A percentile compares a stretch with the other conserved stretches of the same genome.
Evolutionary conservation across 805 yeast genomes (phyloP).

Genomic region (Debaryomyces prosopidis): DNA sequence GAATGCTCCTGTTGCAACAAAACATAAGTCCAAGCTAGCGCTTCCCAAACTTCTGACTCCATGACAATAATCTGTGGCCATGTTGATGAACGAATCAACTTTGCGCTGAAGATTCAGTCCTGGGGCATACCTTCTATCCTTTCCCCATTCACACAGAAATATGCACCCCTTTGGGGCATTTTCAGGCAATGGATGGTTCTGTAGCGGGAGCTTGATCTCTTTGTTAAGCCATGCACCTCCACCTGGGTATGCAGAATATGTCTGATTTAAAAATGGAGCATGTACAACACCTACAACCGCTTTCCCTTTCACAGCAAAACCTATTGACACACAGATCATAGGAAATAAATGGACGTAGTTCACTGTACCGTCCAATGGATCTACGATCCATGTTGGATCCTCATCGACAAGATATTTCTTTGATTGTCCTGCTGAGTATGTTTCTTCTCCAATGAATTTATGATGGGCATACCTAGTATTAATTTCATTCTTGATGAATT

Average conservation of each 20-base stretch:
- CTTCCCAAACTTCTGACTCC: constrained; percentile 14
- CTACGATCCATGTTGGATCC: constrained; percentile 15
- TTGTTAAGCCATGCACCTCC: constrained; percentile 15
- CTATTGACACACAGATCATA: constrained; percentile 14
- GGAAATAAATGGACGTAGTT: constrained; percentile 15
- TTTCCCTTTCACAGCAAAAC: constrained; percentile 12
- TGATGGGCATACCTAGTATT: constrained; percentile 9
- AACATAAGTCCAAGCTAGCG: constrained; percentile 14
- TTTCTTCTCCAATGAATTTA: constrained; percentile 14
- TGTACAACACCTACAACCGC: constrained; percentile 13
- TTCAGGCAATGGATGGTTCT: constrained; percentile 6
- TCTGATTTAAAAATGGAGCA: constrained; percentile 14
- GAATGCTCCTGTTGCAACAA: constrained; percentile 14
- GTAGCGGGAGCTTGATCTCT: constrained; percentile 8
- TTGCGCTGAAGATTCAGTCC: constrained; percentile 11
- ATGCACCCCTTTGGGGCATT: constrained; percentile 15
- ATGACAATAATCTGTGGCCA: constrained; percentile 13
- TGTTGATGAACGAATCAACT: constrained; percentile 11
- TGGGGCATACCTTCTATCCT: constrained; percentile 11
- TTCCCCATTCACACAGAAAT: constrained; percentile 17
- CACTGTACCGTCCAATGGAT: constrained; percentile 17
- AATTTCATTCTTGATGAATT: constrained; percentile 9
- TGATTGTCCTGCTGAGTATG: constrained; percentile 12
- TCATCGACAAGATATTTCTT: constrained; percentile 11
- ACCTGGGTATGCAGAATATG: constrained; percentile 12